These are phyloP conservation scores for Rhizopogon vulgaris DNA, from an alignment of 768 basidiomycete genomes.

Conservation along the genomic window DNA sequence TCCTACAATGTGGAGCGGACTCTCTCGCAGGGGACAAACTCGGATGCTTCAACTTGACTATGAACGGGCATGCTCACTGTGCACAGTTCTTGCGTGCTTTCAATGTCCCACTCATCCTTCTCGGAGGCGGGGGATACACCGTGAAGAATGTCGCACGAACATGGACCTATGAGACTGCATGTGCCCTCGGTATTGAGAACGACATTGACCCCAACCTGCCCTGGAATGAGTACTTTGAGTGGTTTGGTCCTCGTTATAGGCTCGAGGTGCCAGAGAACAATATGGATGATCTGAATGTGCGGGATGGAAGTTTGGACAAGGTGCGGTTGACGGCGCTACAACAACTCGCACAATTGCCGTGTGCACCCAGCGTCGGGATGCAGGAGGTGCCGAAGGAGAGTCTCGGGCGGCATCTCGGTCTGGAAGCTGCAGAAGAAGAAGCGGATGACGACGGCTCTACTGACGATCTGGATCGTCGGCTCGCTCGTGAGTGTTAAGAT, in stretches of 20 bases:
- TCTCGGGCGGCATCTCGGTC: slow-evolving; percentile 55
- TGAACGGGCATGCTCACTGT: slow-evolving; percentile 92
- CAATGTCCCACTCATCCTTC: slow-evolving; percentile 80
- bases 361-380: slow-evolving; percentile 82
- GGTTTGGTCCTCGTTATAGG: slow-evolving; percentile 93
- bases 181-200: slow-evolving; percentile 83
- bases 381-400: slow-evolving; percentile 76
- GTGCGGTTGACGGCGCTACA: slow-evolving; percentile 63
- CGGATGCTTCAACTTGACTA: slow-evolving; percentile 92
- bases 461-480: slow-evolving; percentile 61
- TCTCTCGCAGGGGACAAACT: slow-evolving; percentile 93
- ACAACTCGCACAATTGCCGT: slow-evolving; percentile 51
- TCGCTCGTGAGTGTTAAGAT: slow-evolving; percentile 56
- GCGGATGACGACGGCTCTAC: slow-evolving; percentile 32
- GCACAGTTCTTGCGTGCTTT: slow-evolving; percentile 80
- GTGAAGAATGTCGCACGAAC: slow-evolving; percentile 92
- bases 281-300: slow-evolving; percentile 89
- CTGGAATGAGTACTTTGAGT: slow-evolving; percentile 91
- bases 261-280: slow-evolving; percentile 89
- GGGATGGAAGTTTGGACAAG: slow-evolving; percentile 71
- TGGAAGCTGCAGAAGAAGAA: slow-evolving; percentile 41
- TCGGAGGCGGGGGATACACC: slow-evolving; percentile 96
- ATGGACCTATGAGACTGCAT: slow-evolving; percentile 97
- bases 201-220: slow-evolving; percentile 73
- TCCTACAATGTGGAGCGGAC: slow-evolving; percentile 95